Evolutionary conservation across 345 rosid species (phyloP).

Genomic region (Sapria himalayana): DNA sequence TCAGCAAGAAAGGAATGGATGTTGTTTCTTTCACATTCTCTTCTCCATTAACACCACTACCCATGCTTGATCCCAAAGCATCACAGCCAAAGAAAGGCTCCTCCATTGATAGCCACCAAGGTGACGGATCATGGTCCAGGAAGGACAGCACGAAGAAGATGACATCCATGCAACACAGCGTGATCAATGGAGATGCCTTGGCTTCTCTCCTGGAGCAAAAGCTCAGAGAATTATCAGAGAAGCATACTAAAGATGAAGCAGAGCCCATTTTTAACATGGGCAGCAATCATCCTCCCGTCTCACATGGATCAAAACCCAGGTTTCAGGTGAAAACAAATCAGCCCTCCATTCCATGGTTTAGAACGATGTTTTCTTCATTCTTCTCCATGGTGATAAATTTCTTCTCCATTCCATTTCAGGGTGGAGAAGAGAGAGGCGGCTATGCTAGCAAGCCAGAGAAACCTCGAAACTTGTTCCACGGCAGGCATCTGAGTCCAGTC

Average conservation of each 20-base stretch:
- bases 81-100: slow-evolving; percentile 11
- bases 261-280: too few species aligned
- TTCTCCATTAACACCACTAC: slow-evolving; percentile 39
- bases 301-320: slow-evolving; percentile 14
- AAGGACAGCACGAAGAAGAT: slow-evolving; percentile 20
- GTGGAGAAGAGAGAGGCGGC: slow-evolving; percentile 27
- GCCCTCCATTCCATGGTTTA: too few species aligned
- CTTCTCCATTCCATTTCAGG: slow-evolving; percentile 15
- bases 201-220: slow-evolving; percentile 74
- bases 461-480: slow-evolving; percentile 13
- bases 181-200: slow-evolving; percentile 62
- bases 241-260: too few species aligned
- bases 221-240: slow-evolving; percentile 35
- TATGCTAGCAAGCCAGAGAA: slow-evolving; percentile 17
- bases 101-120: slow-evolving; percentile 14
- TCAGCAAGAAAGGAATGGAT: slow-evolving; percentile 48
- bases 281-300: slow-evolving; percentile 10
- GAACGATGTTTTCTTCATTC: not conserved
- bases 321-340: slow-evolving; percentile 34
- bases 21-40: slow-evolving; percentile 71
- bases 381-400: not conserved
- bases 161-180: slow-evolving; percentile 36
- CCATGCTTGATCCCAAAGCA: slow-evolving; percentile 17
- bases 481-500: slow-evolving; percentile 46
- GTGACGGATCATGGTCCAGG: slow-evolving; percentile 30